Conservation (phyloP, 371 early-diverging fungal genomes). For the Blakeslea trispora region DNA sequence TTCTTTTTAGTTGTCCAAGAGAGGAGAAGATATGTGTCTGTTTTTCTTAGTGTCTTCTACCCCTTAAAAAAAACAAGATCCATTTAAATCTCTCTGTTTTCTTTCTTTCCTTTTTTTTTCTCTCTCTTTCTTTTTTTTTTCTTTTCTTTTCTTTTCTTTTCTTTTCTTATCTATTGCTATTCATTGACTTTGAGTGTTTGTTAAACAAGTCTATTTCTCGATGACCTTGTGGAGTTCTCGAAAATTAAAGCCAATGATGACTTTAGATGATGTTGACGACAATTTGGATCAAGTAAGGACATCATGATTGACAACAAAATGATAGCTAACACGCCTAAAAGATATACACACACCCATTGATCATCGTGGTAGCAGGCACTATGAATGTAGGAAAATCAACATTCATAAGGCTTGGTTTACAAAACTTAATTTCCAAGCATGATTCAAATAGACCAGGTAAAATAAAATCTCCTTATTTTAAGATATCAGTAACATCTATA, state of each 20-base stretch:
- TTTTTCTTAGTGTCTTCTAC: too few species aligned
- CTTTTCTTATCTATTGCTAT: too few species aligned
- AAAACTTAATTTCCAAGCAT: slow-evolving; percentile 29
- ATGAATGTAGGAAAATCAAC: slow-evolving; percentile 44
- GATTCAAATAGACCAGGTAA: slow-evolving; percentile 33
- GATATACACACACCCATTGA: slow-evolving; percentile 13
- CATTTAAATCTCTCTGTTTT: neutral
- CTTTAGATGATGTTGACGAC: slow-evolving; percentile 2
- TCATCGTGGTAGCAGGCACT: slow-evolving; percentile 36
- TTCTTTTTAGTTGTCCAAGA: too few species aligned
- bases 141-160: too few species aligned
- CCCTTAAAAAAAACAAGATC: slow-evolving; percentile 15
- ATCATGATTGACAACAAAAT: slow-evolving; percentile 6
- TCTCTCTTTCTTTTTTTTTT: slow-evolving; percentile 5
- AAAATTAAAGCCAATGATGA: slow-evolving; percentile 23
- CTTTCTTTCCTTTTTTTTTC: slow-evolving; percentile 12
- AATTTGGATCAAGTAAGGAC: neutral
- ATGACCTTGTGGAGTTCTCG: slow-evolving; percentile 14
- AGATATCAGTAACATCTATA: neutral
- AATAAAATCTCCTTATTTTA: slow-evolving; percentile 3
- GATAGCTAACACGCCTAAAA: too few species aligned
- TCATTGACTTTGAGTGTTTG: too few species aligned
- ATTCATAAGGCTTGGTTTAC: slow-evolving; percentile 35
- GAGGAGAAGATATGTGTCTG: too few species aligned
- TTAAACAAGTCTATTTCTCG: too few species aligned